Evolutionary conservation across 2,329 filamentous ascomycete species (phyloP).

Genomic region (Periconia digitata): DNA sequence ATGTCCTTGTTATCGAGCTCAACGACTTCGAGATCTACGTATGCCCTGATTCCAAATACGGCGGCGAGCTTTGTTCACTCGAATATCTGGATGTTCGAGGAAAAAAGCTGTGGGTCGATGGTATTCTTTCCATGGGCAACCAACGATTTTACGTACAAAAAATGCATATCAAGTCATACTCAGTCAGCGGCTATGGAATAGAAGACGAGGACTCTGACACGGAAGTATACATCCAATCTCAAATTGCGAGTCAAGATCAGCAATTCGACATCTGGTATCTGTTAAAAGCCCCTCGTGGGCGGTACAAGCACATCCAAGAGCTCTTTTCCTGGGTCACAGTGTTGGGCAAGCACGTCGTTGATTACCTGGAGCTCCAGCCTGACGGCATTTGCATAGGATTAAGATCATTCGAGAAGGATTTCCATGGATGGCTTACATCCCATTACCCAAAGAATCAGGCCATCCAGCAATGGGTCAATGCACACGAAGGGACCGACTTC

Average conservation of each 20-base stretch:
- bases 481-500: constrained; percentile 59
- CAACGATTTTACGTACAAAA: constrained; percentile 54
- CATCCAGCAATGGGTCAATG: constrained; percentile 59
- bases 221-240: constrained; percentile 67
- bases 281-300: constrained; percentile 56
- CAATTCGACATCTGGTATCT: constrained; percentile 63
- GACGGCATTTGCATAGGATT: constrained; percentile 48
- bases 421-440: constrained; percentile 58
- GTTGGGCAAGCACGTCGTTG: constrained; percentile 70
- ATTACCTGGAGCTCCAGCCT: constrained; percentile 55
- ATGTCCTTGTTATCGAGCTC: constrained; percentile 18
- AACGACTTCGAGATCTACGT: constrained; percentile 29
- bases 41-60: constrained; percentile 3
- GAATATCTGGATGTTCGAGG: constrained; percentile 20
- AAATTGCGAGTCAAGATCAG: constrained; percentile 20
- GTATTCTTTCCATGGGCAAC: constrained; percentile 49
- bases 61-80: constrained; percentile 19
- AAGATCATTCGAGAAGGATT: constrained; percentile 58
- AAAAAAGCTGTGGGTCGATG: constrained; percentile 27
- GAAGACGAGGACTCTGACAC: constrained; percentile 48
- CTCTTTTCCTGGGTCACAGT: constrained; percentile 72
- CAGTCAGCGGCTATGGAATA: constrained; percentile 67
- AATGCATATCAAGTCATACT: constrained; percentile 60
- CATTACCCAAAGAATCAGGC: constrained; percentile 46
- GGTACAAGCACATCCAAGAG: constrained; percentile 64